Evolutionary conservation across 345 rosid genomes (phyloP).

Genomic region (Raphanus raphanistrum): DNA sequence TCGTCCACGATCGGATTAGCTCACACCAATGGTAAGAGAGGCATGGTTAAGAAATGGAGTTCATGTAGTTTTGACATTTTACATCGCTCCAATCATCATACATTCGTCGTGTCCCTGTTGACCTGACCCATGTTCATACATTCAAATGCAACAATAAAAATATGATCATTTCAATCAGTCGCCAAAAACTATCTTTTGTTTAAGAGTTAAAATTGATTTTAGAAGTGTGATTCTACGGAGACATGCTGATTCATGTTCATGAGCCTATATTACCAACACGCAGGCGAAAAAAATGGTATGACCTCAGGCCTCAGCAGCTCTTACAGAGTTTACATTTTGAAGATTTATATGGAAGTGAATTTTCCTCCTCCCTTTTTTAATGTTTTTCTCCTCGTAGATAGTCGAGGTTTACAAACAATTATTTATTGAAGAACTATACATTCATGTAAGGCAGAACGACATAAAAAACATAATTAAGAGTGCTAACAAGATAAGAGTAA

Average conservation of each 20-base stretch:
- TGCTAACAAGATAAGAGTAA: too few species aligned
- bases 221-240: constrained; percentile 17
- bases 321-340: not conserved
- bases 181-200: not conserved
- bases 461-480: too few species aligned
- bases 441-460: not conserved
- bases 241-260: constrained; percentile 30
- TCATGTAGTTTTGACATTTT: not conserved
- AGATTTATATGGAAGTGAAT: not conserved
- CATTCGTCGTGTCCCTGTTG: constrained; percentile 29
- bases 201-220: not conserved
- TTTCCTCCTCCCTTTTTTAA: not conserved
- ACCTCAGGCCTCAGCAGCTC: constrained; percentile 8
- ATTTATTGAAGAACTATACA: not conserved
- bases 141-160: constrained; percentile 11
- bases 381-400: not conserved
- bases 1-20: constrained; percentile 16
- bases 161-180: constrained; percentile 16
- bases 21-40: constrained; percentile 20
- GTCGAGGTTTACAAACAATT: not conserved
- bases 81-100: constrained; percentile 34
- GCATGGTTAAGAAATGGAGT: not conserved
- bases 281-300: constrained; percentile 1
- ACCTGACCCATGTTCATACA: constrained; percentile 21
- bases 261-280: constrained; percentile 7